Conservation (phyloP, 2,329 filamentous ascomycete species). For the Leptoxyphium fumago region DNA sequence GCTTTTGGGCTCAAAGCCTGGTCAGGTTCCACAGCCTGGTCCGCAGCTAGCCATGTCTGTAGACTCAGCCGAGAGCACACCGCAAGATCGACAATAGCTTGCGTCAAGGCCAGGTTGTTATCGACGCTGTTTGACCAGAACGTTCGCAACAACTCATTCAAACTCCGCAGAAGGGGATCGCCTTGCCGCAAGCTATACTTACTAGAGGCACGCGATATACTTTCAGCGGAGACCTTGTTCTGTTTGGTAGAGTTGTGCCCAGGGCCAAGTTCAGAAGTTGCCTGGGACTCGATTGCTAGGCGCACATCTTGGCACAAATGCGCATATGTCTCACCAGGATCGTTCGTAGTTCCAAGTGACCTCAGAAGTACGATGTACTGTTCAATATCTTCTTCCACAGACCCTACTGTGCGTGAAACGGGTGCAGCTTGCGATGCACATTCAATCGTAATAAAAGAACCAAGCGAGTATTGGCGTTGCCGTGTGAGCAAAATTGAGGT, state of each 20-base stretch:
- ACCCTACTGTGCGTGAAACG: slow-evolving; percentile 50
- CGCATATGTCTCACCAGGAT: slow-evolving; percentile 60
- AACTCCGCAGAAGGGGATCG: slow-evolving; percentile 38
- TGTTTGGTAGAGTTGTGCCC: background rate
- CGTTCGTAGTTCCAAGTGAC: slow-evolving; percentile 52
- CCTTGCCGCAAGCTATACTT: slow-evolving; percentile 30
- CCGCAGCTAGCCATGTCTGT: slow-evolving; percentile 72
- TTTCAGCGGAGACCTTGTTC: background rate
- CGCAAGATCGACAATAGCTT: slow-evolving; percentile 66
- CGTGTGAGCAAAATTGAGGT: slow-evolving; percentile 73
- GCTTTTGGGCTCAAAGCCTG: slow-evolving; percentile 2
- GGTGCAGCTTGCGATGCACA: slow-evolving; percentile 18
- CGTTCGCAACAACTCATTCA: slow-evolving; percentile 48
- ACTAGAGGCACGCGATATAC: background rate
- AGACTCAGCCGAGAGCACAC: slow-evolving; percentile 73
- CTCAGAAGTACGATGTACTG: slow-evolving; percentile 54
- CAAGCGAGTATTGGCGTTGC: slow-evolving; percentile 75
- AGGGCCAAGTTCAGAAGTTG: slow-evolving; percentile 3
- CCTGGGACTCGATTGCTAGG: slow-evolving; percentile 17
- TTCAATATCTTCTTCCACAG: slow-evolving; percentile 60
- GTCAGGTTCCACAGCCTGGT: slow-evolving; percentile 9
- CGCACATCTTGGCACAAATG: slow-evolving; percentile 54
- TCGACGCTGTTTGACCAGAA: slow-evolving; percentile 89
- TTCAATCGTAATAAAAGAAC: slow-evolving; percentile 55
- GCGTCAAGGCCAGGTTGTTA: slow-evolving; percentile 76